phyloP scores from a whole-genome alignment of 768 basidiomycete genomes.

The Lactarius indigo region DNA sequence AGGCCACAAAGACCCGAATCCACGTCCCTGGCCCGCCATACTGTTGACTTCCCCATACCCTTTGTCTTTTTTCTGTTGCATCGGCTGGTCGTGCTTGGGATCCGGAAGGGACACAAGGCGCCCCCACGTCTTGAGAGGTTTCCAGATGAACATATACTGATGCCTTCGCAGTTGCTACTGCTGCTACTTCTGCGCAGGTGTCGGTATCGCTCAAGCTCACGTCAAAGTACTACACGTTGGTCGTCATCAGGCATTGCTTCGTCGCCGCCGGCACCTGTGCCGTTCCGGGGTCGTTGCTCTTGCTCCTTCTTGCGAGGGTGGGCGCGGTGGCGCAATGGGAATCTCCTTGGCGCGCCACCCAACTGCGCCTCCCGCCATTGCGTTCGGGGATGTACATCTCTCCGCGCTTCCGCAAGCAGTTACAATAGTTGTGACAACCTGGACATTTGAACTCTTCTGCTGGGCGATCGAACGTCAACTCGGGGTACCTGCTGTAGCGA shows the following conservation, averaged over 20 bases:
- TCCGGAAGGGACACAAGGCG: constrained; percentile 2
- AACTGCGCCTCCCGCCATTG: constrained; percentile 27
- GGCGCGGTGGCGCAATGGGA: background rate
- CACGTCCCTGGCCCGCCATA: background rate
- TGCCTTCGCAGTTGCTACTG: background rate
- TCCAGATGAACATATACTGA: background rate
- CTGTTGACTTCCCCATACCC: too few relatives aligned
- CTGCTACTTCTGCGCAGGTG: background rate
- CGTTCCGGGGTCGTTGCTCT: background rate
- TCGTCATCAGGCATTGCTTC: background rate
- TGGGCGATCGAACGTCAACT: constrained; percentile 35
- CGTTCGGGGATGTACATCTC: constrained; percentile 42
- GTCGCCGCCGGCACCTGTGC: background rate
- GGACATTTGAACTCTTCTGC: constrained; percentile 41
- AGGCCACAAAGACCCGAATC: background rate
- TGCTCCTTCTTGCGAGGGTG: background rate
- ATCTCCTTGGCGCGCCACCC: too few relatives aligned
- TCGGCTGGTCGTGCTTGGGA: background rate
- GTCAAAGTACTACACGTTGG: background rate
- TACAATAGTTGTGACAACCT: constrained; percentile 44
- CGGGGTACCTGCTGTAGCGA: constrained; percentile 46
- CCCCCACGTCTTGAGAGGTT: constrained; percentile 15
- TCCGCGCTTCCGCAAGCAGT: constrained; percentile 45
- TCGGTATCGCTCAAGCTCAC: background rate
- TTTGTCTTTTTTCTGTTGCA: background rate